Percentiles rank a stretch among this genome's conserved stretches.
Conservation (phyloP, 2,329 filamentous ascomycete genomes). For the Botrytis aclada region DNA sequence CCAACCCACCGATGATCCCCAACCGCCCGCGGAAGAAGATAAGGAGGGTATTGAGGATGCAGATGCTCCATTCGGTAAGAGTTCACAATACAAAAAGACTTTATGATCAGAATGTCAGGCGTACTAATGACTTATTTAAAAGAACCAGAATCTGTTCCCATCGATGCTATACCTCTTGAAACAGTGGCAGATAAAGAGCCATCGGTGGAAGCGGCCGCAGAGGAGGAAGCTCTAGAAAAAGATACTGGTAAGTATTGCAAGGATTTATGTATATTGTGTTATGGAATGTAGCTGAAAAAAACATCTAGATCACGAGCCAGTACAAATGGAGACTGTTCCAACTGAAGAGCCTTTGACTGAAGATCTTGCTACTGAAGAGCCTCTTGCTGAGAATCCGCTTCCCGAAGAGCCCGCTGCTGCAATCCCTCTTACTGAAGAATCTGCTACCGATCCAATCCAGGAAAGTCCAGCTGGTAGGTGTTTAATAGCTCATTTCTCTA, state of each 20-base stretch:
- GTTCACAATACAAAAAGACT: background rate
- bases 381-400: background rate
- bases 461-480: background rate
- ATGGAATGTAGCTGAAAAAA: background rate
- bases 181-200: background rate
- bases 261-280: background rate
- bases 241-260: background rate
- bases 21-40: background rate
- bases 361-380: background rate
- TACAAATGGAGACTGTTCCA: background rate
- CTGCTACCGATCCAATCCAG: background rate
- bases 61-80: background rate
- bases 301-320: background rate
- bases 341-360: background rate
- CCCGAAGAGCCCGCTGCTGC: background rate
- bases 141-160: background rate
- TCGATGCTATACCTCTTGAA: background rate
- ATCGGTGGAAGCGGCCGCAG: background rate
- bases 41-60: background rate
- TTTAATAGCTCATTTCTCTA: background rate
- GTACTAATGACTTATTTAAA: background rate
- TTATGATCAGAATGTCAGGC: background rate
- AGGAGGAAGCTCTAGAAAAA: background rate
- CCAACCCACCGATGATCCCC: too few relatives aligned
- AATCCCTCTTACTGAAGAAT: background rate